phyloP scores from a whole-genome alignment of 345 rosid genomes.

The Gossypium sturtianum region DNA sequence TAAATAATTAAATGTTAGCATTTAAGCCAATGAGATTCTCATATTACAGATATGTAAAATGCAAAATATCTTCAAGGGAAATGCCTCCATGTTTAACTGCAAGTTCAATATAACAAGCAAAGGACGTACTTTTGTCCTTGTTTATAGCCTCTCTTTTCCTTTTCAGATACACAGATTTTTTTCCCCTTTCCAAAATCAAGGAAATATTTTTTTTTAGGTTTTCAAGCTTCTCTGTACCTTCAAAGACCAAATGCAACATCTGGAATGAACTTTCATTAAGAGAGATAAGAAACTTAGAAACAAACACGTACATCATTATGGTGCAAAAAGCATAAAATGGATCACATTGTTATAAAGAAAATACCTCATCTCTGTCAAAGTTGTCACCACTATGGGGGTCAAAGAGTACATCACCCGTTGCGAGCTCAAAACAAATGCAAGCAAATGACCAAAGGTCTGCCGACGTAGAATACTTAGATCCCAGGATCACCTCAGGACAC shows the following conservation, averaged over 20 bases:
- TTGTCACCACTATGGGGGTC: slow-evolving; percentile 74
- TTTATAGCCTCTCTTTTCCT: neutral
- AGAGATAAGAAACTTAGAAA: neutral
- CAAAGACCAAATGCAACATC: neutral
- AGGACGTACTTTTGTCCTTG: neutral
- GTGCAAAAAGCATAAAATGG: neutral
- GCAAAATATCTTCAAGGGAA: neutral
- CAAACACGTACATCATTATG: neutral
- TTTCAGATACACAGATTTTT: neutral
- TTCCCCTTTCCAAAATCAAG: neutral
- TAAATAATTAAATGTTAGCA: neutral
- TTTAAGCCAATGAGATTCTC: neutral
- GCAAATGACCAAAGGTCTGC: slow-evolving; percentile 81
- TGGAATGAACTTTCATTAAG: neutral
- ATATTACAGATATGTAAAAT: neutral
- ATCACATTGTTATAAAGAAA: neutral
- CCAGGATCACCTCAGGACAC: slow-evolving; percentile 71
- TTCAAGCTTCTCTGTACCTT: neutral
- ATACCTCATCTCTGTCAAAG: slow-evolving; percentile 74
- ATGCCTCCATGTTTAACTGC: neutral
- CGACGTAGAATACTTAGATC: slow-evolving; percentile 73
- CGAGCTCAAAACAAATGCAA: slow-evolving; percentile 78
- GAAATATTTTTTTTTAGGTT: neutral
- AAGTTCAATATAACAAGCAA: slow-evolving; percentile 2
- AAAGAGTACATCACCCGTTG: slow-evolving; percentile 69